Evolutionary conservation across 2,329 filamentous ascomycete species (phyloP).

Genomic region (Furcasterigmium furcatum): DNA sequence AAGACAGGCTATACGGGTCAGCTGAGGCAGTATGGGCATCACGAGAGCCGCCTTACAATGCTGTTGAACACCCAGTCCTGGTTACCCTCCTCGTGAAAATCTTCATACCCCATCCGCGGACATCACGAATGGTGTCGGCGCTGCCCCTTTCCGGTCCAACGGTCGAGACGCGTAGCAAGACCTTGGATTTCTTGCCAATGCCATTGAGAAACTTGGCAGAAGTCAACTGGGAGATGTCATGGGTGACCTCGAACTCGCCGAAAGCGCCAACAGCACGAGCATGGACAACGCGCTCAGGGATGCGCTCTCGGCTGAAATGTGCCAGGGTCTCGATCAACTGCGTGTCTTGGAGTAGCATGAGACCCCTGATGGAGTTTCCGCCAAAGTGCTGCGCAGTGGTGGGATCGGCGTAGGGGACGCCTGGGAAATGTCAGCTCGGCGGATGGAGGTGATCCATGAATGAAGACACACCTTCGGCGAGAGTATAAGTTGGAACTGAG

Average conservation of each 20-base stretch:
- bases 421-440: no score
- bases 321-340: constrained; percentile 52
- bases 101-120: constrained; percentile 63
- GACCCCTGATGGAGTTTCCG: constrained; percentile 20
- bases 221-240: constrained; percentile 54
- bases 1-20: constrained; percentile 24
- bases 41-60: background rate
- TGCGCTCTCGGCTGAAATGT: constrained; percentile 54
- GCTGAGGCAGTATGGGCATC: background rate
- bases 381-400: no score
- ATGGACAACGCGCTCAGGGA: constrained; percentile 43
- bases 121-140: constrained; percentile 67
- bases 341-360: constrained; percentile 44
- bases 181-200: constrained; percentile 50
- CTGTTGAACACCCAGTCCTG: background rate
- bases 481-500: no score
- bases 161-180: constrained; percentile 70
- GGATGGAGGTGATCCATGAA: no score
- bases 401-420: no score
- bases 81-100: constrained; percentile 61
- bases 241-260: constrained; percentile 58
- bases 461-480: no score
- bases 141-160: constrained; percentile 67
- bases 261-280: constrained; percentile 38
- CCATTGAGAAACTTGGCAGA: constrained; percentile 48